Conservation (phyloP, 495 filamentous ascomycete genomes). For the Jackrogersella minutella region DNA sequence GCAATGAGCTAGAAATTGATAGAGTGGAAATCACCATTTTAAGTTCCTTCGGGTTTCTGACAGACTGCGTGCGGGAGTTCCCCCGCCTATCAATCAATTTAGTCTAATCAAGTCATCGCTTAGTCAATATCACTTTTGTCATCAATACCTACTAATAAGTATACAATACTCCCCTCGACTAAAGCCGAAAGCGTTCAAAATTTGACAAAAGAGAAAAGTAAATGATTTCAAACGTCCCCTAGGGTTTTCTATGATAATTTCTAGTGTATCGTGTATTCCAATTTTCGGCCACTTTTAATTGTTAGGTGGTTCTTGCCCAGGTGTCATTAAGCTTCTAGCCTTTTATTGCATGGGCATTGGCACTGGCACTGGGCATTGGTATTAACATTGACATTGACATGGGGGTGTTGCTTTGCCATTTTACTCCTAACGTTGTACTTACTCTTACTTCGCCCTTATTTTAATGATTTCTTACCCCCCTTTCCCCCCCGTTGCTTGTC, state of each 20-base stretch:
- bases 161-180: not conserved
- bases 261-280: too few species aligned
- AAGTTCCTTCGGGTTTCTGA: not conserved
- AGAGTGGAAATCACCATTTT: too few species aligned
- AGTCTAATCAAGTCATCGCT: not conserved
- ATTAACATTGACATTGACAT: too few species aligned
- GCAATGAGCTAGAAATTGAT: not conserved
- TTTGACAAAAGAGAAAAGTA: not conserved
- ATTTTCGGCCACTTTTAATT: too few species aligned
- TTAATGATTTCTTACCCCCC: constrained; percentile 33
- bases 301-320: not conserved
- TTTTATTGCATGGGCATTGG: not conserved
- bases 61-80: too few species aligned
- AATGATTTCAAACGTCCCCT: too few species aligned
- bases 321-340: not conserved
- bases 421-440: not conserved
- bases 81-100: too few species aligned
- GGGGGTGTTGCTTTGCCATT: too few species aligned
- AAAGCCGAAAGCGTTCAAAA: too few species aligned
- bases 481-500: constrained; percentile 14
- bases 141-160: not conserved
- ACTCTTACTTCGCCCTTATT: constrained; percentile 2
- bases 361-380: too few species aligned
- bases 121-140: not conserved
- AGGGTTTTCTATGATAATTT: too few species aligned